These are phyloP conservation scores for Globisporangium cystogenes DNA, from an alignment of 352 stramenopile species.

Conservation along the genomic window DNA sequence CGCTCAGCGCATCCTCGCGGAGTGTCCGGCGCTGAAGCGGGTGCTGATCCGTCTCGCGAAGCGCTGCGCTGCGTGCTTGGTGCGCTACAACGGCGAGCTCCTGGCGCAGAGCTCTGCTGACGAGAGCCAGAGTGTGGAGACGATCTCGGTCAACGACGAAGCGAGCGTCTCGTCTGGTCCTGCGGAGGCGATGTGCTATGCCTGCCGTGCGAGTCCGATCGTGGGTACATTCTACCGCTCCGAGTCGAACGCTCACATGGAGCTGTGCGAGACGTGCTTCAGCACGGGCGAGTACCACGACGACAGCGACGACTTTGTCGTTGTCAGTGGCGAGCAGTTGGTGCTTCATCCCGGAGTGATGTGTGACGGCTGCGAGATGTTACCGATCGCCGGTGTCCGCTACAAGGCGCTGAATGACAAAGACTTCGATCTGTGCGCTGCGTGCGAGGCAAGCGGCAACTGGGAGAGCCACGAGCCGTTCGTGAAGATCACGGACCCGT, in stretches of 20 bases:
- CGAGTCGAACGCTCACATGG: slow-evolving; percentile 18
- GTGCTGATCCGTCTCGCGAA: slow-evolving; percentile 39
- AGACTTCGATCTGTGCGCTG: slow-evolving; percentile 78
- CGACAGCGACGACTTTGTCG: slow-evolving; percentile 5
- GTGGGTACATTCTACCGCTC: slow-evolving; percentile 31
- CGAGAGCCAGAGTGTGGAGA: slow-evolving; percentile 18
- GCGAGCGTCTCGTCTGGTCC: slow-evolving; percentile 12
- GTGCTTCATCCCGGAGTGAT: slow-evolving; percentile 29
- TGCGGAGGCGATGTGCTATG: slow-evolving; percentile 28
- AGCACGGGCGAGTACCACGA: slow-evolving; percentile 9
- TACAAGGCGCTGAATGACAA: slow-evolving; percentile 75
- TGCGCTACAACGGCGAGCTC: slow-evolving; percentile 29
- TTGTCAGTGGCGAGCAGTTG: slow-evolving; percentile 5
- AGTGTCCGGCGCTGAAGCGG: slow-evolving; percentile 37
- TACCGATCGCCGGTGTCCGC: slow-evolving; percentile 47
- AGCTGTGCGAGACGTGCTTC: slow-evolving; percentile 30
- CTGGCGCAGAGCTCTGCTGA: slow-evolving; percentile 14
- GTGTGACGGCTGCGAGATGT: slow-evolving; percentile 56
- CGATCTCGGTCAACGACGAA: slow-evolving; percentile 13
- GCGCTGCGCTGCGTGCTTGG: slow-evolving; percentile 24
- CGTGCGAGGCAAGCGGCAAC: slow-evolving; percentile 54
- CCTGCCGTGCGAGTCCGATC: slow-evolving; percentile 27
- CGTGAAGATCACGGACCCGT: slow-evolving; percentile 77
- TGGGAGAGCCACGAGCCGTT: slow-evolving; percentile 49
- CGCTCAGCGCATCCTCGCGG: slow-evolving; percentile 28